Conservation (phyloP, 1,139 yeast species). For the Debaryomyces udenii region DNA sequence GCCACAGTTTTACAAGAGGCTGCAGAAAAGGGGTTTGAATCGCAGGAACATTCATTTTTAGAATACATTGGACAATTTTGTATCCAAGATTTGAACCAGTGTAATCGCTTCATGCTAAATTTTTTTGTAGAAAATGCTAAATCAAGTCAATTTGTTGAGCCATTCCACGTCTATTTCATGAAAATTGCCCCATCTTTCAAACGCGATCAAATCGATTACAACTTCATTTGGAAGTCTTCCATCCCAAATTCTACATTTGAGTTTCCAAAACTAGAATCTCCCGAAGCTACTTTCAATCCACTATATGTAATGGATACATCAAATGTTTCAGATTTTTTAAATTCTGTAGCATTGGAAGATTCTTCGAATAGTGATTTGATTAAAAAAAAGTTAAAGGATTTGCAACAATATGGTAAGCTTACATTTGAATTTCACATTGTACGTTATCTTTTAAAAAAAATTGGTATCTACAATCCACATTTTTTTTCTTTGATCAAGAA, state of each 20-base stretch:
- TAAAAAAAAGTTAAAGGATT: constrained; percentile 5
- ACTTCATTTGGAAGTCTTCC: constrained; percentile 6
- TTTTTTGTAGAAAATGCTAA: constrained; percentile 7
- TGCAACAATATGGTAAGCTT: constrained; percentile 12
- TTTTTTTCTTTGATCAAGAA: constrained; percentile 5
- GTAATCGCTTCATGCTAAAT: constrained; percentile 4
- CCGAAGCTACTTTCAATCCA: constrained; percentile 6
- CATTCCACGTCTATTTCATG: constrained; percentile 5
- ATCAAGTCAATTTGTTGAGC: not conserved
- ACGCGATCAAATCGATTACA: constrained; percentile 2
- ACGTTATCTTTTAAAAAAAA: constrained; percentile 1
- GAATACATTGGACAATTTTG: constrained; percentile 11
- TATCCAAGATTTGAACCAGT: constrained; percentile 4
- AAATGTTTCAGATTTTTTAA: not conserved
- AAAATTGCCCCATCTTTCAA: constrained; percentile 5
- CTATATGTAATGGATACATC: not conserved
- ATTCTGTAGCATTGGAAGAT: not conserved
- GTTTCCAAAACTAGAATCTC: constrained; percentile 8
- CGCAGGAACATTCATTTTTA: not conserved
- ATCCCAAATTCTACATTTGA: constrained; percentile 6
- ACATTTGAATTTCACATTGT: constrained; percentile 11
- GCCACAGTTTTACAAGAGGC: constrained; percentile 53
- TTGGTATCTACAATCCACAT: constrained; percentile 1
- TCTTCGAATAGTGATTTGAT: not conserved
- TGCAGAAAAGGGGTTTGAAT: constrained; percentile 39